Percentiles rank a stretch among this genome's conserved stretches.
Evolutionary conservation across 176 grass and related monocot genomes (phyloP).

Genomic region (Lolium perenne): DNA sequence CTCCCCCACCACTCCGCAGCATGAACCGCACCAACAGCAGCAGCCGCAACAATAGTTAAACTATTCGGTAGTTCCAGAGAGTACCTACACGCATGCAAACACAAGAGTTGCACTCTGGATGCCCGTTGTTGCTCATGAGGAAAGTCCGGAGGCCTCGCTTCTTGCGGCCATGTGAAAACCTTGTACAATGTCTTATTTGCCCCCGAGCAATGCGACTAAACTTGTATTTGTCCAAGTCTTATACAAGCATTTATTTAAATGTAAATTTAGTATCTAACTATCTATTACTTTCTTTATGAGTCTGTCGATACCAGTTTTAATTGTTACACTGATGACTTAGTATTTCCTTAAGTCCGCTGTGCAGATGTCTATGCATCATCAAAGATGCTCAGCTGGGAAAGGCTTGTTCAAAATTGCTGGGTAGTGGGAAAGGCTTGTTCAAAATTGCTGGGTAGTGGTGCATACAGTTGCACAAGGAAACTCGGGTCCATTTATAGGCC

Average conservation of each 20-base stretch:
- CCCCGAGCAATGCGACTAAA: not conserved
- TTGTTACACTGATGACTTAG: not conserved
- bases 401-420: not conserved
- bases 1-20: conserved; percentile 86
- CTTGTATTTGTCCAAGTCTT: conserved; percentile 16
- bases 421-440: not conserved
- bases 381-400: not conserved
- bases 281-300: not conserved
- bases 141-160: conserved; percentile 14
- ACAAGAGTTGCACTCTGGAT: conserved; percentile 15
- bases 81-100: not conserved
- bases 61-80: conserved; percentile 27
- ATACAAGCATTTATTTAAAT: conserved; percentile 29
- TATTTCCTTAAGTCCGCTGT: not conserved
- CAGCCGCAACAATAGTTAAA: conserved; percentile 43
- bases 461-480: not conserved
- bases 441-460: not conserved
- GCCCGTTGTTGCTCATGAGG: conserved; percentile 10
- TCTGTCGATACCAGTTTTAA: not conserved
- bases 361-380: not conserved
- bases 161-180: conserved; percentile 22
- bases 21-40: conserved; percentile 47
- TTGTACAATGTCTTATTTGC: conserved; percentile 12
- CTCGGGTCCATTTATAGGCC: not conserved
- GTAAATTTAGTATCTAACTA: conserved; percentile 44